phyloP scores from a whole-genome alignment of 768 basidiomycete species.

The Lactifluus hygrophoroides region DNA sequence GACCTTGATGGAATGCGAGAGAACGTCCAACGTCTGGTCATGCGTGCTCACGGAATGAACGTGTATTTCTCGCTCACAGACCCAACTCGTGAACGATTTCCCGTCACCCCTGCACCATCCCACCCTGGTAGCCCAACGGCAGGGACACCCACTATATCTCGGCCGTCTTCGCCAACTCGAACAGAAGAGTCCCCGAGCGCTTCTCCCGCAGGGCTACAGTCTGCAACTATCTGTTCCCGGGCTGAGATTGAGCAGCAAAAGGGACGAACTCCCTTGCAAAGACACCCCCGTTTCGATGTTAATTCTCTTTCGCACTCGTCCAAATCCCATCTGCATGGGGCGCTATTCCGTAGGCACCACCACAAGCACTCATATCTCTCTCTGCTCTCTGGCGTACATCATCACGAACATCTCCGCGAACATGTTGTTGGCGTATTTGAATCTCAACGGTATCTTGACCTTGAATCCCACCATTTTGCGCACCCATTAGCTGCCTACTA shows the following conservation, averaged over 20 bases:
- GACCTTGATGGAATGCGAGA: slow-evolving; percentile 48
- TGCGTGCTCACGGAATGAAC: slow-evolving; percentile 52
- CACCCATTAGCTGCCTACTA: slow-evolving; percentile 41
- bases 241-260: not conserved
- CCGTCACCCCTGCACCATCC: slow-evolving; percentile 12
- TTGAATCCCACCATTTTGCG: slow-evolving; percentile 46
- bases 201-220: slow-evolving; percentile 31
- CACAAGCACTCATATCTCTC: slow-evolving; percentile 14
- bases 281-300: slow-evolving; percentile 15
- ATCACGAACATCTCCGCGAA: slow-evolving; percentile 29
- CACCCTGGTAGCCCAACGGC: slow-evolving; percentile 5
- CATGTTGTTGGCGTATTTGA: slow-evolving; percentile 67
- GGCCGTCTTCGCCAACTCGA: slow-evolving; percentile 8
- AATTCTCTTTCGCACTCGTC: not conserved
- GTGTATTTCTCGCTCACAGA: slow-evolving; percentile 59
- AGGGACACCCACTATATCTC: slow-evolving; percentile 6
- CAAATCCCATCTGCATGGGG: not conserved
- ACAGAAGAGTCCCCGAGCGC: slow-evolving; percentile 23
- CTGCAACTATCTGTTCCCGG: slow-evolving; percentile 25
- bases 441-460: slow-evolving; percentile 57
- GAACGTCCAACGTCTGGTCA: slow-evolving; percentile 41
- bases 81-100: slow-evolving; percentile 48
- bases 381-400: slow-evolving; percentile 9
- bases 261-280: not conserved
- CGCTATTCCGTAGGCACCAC: slow-evolving; percentile 7